Percentiles rank a stretch among this genome's conserved stretches.
These are phyloP conservation scores for Neurospora sp. DNA, from an alignment of 495 filamentous ascomycete species.

Conservation along the genomic window DNA sequence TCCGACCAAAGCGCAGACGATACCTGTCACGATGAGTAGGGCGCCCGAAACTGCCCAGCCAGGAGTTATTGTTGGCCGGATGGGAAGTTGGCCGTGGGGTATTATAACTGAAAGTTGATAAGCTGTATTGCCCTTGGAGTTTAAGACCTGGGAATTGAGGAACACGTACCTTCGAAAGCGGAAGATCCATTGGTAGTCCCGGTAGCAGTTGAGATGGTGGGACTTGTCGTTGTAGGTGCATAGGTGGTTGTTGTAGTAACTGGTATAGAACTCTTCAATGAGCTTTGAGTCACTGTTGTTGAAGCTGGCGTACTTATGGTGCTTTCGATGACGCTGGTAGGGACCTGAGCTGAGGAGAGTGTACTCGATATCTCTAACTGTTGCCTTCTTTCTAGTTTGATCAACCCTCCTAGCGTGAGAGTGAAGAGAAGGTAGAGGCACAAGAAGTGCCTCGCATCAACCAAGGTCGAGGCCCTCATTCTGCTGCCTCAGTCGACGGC, in stretches of 20 bases:
- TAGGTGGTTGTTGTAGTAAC: neutral
- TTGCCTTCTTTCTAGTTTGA: conserved; percentile 6
- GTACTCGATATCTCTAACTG: conserved; percentile 12
- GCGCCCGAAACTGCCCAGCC: conserved; percentile 70
- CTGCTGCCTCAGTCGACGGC: neutral
- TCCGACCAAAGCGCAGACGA: conserved; percentile 62
- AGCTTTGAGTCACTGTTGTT: neutral
- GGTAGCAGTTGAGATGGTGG: neutral
- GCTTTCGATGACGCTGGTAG: neutral
- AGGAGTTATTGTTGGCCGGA: conserved; percentile 67
- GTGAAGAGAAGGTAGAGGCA: conserved; percentile 18
- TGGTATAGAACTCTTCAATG: neutral
- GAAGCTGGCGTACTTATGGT: neutral
- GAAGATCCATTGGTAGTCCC: neutral
- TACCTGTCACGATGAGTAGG: conserved; percentile 60
- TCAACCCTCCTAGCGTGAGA: conserved; percentile 6
- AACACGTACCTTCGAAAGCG: neutral
- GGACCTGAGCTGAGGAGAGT: neutral
- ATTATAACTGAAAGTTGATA: conserved; percentile 21
- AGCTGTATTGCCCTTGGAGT: too few relatives aligned
- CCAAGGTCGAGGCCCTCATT: neutral
- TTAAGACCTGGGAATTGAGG: too few relatives aligned
- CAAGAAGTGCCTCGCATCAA: conserved; percentile 12
- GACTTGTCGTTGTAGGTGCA: neutral
- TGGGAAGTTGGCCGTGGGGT: conserved; percentile 47